Evolutionary conservation across 75 land plant species (phyloP), one percentile per base, ranked within the genome.

Genomic region (Sequoiadendron giganteum): DNA sequence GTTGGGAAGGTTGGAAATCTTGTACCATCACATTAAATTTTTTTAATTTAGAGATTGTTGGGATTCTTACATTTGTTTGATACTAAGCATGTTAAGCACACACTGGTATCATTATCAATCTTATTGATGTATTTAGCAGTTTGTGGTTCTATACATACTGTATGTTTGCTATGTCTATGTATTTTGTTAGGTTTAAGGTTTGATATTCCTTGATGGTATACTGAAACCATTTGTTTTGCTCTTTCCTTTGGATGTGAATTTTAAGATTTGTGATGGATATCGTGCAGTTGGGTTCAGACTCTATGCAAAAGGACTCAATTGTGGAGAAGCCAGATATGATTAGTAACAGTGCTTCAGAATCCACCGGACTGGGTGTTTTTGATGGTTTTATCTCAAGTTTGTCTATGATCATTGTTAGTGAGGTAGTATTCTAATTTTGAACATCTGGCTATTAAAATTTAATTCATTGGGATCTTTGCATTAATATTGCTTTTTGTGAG

Each of bases 381-480:
- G 99, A 98, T 92, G 99, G 99, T 2, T 91, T 96, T 58, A 89
- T 97, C 86, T 90, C 99, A 85, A 98, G 99, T 89, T 93, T 98
- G 40, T 98, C 99, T 9, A 98, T 98, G 97, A 98, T 98, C 34
- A 48, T 98, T 42, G 99, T 98, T 58, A 98, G 96, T 88, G 99
- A 98, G 99, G 99, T 98, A 25, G 40, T 5, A 84, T 10, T 21
- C 49, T 11, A 34, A 10, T 39, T 52, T 40, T 39, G 25, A 49
- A 10, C 9, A 42, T 72, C 16, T 32, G 36, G 52, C 30, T 9
- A 30, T 40, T 39, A 42, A 28, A 45, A 65, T 43, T 49, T 13
- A 77, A 38, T 42, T 78, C 48, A 25, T 5, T 83, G 76, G 75
- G 36, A 49, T 32, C 54, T 49, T 68, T 90, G 42, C 30, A 32